These are phyloP conservation scores for Trametes villosa DNA, from an alignment of 768 basidiomycete genomes.

Conservation along the genomic window DNA sequence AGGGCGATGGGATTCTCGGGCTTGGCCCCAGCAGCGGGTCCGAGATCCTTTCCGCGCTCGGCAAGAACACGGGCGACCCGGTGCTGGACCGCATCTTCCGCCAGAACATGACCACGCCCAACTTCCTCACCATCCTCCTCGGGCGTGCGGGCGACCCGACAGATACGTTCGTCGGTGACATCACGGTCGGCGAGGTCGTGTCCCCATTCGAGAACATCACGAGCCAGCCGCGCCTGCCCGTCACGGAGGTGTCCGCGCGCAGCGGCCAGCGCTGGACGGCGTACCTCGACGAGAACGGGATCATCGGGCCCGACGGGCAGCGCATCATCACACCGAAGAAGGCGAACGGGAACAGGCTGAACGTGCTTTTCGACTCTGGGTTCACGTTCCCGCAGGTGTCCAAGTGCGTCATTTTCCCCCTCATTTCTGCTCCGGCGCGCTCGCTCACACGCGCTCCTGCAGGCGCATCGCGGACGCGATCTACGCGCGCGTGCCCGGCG, in stretches of 20 bases:
- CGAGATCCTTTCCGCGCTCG: constrained; percentile 19
- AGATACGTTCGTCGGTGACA: constrained; percentile 33
- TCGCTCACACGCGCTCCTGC: not conserved
- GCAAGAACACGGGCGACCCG: constrained; percentile 29
- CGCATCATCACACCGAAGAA: constrained; percentile 40
- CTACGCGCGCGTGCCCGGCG: constrained; percentile 39
- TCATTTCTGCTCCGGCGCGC: not conserved
- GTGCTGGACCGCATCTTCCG: constrained; percentile 40
- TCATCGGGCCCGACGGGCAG: constrained; percentile 41
- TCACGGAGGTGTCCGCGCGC: constrained; percentile 22
- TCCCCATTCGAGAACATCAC: constrained; percentile 34
- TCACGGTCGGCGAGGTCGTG: constrained; percentile 37
- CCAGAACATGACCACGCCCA: constrained; percentile 36
- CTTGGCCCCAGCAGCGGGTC: constrained; percentile 36
- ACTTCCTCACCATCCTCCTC: constrained; percentile 38
- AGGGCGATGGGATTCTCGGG: constrained; percentile 35
- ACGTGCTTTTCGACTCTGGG: constrained; percentile 36
- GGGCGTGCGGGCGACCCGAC: constrained; percentile 35
- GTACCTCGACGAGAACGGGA: constrained; percentile 35
- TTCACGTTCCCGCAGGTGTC: constrained; percentile 41
- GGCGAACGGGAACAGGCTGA: constrained; percentile 37
- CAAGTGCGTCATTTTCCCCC: constrained; percentile 15
- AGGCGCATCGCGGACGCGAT: constrained; percentile 42
- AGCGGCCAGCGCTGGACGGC: constrained; percentile 41
- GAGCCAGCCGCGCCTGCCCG: constrained; percentile 34